Percentiles rank a stretch among this genome's conserved stretches.
These are phyloP conservation scores for Pseudozyma thailandica DNA, from an alignment of 1,284 basidiomycete genomes.

Conservation along the genomic window DNA sequence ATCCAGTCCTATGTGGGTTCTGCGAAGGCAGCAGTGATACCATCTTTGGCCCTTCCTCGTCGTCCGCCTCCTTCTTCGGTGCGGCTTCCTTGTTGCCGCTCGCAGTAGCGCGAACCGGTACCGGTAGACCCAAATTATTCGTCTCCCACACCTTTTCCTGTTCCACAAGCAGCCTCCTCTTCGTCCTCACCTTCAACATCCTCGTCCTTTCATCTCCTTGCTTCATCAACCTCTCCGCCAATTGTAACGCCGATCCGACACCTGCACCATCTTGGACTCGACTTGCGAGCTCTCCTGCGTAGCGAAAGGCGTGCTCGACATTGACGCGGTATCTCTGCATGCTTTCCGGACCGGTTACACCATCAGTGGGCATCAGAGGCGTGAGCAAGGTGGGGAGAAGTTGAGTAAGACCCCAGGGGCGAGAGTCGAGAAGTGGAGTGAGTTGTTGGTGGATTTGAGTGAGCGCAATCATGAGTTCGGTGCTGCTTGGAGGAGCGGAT, in stretches of 20 bases:
- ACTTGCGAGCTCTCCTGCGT: constrained; percentile 20
- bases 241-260: constrained; percentile 22
- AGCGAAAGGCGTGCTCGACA: constrained; percentile 45
- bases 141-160: constrained; percentile 36
- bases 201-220: constrained; percentile 9
- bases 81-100: neutral
- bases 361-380: constrained; percentile 15
- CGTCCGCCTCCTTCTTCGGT: neutral
- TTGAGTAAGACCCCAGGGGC: constrained; percentile 34
- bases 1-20: constrained; percentile 6
- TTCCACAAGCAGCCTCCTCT: constrained; percentile 29
- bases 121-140: constrained; percentile 21
- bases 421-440: constrained; percentile 44
- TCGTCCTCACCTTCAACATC: constrained; percentile 36
- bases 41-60: constrained; percentile 1
- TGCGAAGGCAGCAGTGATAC: constrained; percentile 25
- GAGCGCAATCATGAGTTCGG: constrained; percentile 46
- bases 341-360: constrained; percentile 5
- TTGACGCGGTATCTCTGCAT: constrained; percentile 36
- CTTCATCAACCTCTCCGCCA: constrained; percentile 31
- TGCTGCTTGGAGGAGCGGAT: constrained; percentile 17
- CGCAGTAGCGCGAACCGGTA: constrained; percentile 2
- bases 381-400: constrained; percentile 25
- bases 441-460: constrained; percentile 48
- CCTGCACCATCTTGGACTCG: constrained; percentile 14